phyloP scores from a whole-genome alignment of 192 early-diverging fungal species.

The Haplosporangium gracile region DNA sequence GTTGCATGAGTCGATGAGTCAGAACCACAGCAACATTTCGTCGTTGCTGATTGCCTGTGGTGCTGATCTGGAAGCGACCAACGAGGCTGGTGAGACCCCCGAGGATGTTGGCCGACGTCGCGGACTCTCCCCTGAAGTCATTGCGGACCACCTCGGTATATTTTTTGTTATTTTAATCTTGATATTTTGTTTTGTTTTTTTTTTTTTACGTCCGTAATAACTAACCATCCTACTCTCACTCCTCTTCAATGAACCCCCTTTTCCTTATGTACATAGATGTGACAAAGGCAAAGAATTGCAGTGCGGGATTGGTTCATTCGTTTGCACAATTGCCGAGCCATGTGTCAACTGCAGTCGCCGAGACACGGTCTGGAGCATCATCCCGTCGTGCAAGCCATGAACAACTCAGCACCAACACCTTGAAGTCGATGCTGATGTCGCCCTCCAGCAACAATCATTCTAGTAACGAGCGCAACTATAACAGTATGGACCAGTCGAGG shows the following conservation, averaged over 20 bases:
- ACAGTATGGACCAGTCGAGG: constrained; percentile 23
- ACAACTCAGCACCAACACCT: constrained; percentile 35
- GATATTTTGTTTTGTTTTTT: constrained; percentile 1
- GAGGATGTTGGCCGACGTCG: constrained; percentile 42
- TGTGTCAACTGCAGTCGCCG: constrained; percentile 1
- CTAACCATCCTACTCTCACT: background rate
- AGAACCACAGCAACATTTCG: constrained; percentile 49
- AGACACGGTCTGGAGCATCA: constrained; percentile 26
- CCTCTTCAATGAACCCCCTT: background rate
- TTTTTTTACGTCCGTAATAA: background rate
- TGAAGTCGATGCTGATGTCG: constrained; percentile 34
- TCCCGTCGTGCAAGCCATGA: constrained; percentile 42
- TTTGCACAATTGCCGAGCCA: constrained; percentile 29
- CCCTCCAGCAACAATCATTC: background rate
- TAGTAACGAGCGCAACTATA: constrained; percentile 7
- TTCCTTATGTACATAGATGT: constrained; percentile 14
- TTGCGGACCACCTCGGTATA: constrained; percentile 44
- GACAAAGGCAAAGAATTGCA: constrained; percentile 30
- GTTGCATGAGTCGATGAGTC: constrained; percentile 55
- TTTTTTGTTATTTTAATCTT: background rate
- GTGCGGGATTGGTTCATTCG: constrained; percentile 30
- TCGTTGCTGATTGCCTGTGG: constrained; percentile 47
- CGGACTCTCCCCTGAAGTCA: constrained; percentile 19
- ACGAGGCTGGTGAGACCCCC: constrained; percentile 41
- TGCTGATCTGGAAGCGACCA: constrained; percentile 29